Evolutionary conservation across 768 basidiomycete genomes (phyloP), one percentile per base, ranked within the genome.

Genomic region (Pulveroboletus sp.): DNA sequence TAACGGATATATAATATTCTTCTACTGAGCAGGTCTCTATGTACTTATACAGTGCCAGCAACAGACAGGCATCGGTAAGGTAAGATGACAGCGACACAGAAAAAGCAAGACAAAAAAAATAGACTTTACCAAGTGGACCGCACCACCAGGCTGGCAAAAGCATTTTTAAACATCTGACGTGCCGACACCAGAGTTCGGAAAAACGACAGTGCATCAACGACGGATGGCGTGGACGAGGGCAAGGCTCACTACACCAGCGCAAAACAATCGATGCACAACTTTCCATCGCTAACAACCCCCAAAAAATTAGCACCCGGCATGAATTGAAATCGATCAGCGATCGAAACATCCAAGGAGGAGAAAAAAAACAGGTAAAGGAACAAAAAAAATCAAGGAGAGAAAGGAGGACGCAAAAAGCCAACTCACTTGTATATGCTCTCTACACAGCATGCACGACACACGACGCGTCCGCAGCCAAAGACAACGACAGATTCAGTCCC

Each of bases 391-490:
- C 3, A 27, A 28, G 11, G 15, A 42, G 30, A 8, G 30, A 43
- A 13, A 4, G 11, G 21, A 26, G 13, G 36, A 1, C 1, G 21
- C 17, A 15, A 14, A 28, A n/a, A 26, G 7, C 9, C 40, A 59
- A 43, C 71, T 57, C 47, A 73, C 71, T 70, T 69, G 43, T 53
- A 50, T 3, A 64, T 57, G 44, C 64, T 71, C 56, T 72, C 71
- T 32, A 71, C 48, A 24, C 69, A 71, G 33, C 71, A 72, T 30
- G 58, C 57, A 15, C 64, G 58, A 45, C 71, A 72, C 26, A 72
- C 59, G 40, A 57, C 50, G 26, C 69, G 66, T 45, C 69, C 72
- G 47, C 71, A 72, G 11, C 71, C 71, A 1, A 63, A 51, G 26
- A 68, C 30, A 37, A 66, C 40, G 10, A 50, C 42, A 4, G 59